A percentile compares a stretch with the other conserved stretches of the same genome.
Evolutionary conservation across 192 early-diverging fungal genomes (phyloP).

Genomic region (Podila verticillata): DNA sequence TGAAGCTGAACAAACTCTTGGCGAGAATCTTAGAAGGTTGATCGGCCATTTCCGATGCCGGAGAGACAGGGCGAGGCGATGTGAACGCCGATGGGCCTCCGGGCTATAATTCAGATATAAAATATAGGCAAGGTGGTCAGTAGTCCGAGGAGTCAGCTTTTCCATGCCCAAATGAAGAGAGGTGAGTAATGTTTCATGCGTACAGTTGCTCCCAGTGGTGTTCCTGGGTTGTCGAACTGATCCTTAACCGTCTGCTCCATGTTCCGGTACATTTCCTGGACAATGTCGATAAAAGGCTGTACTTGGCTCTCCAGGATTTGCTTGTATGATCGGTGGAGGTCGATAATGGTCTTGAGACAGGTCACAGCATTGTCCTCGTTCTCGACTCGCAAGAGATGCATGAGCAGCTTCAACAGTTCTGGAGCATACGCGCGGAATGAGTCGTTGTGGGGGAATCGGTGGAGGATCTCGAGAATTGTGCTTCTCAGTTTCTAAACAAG

Average conservation of each 20-base stretch:
- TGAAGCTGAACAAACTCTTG: slow-evolving; percentile 88
- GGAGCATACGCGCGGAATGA: slow-evolving; percentile 77
- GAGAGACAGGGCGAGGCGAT: slow-evolving; percentile 83
- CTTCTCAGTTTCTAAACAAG: slow-evolving; percentile 83
- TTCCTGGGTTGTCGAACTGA: slow-evolving; percentile 80
- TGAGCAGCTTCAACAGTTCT: slow-evolving; percentile 78
- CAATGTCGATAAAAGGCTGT: slow-evolving; percentile 90
- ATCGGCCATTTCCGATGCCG: slow-evolving; percentile 67
- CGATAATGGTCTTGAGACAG: slow-evolving; percentile 93
- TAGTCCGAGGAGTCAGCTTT: too few relatives aligned
- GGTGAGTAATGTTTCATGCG: neutral
- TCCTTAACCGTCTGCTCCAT: slow-evolving; percentile 89
- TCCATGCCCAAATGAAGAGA: too few relatives aligned
- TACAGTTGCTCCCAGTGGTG: slow-evolving; percentile 58
- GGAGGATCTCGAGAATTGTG: slow-evolving; percentile 90
- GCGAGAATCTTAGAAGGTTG: slow-evolving; percentile 71
- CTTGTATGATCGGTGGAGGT: slow-evolving; percentile 91
- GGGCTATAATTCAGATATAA: slow-evolving; percentile 22
- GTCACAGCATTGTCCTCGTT: slow-evolving; percentile 99
- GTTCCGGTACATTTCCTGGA: slow-evolving; percentile 92
- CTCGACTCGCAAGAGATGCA: slow-evolving; percentile 85
- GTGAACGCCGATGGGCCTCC: slow-evolving; percentile 49
- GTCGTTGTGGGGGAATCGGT: slow-evolving; percentile 92
- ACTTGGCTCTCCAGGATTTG: slow-evolving; percentile 86
- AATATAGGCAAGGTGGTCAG: neutral